Evolutionary conservation across 805 yeast genomes (phyloP).

Genomic region (Saccharomycopsis sp.): DNA sequence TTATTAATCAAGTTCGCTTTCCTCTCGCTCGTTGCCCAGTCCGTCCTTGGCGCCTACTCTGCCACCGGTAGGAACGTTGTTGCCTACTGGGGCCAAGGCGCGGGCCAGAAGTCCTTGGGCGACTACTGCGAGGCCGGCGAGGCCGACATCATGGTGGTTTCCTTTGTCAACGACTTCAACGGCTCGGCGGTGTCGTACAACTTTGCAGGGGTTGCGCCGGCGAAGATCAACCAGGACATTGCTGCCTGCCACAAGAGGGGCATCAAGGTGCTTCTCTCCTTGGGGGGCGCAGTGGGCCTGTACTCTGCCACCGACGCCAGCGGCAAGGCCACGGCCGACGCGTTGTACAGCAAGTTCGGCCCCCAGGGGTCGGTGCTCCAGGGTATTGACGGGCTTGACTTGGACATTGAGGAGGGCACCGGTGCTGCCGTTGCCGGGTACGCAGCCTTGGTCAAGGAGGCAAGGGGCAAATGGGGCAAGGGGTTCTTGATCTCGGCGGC

Average conservation of each 20-base stretch:
- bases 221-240: conserved; percentile 13
- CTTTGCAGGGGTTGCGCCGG: conserved; percentile 30
- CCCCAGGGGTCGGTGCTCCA: conserved; percentile 32
- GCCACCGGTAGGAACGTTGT: conserved; percentile 36
- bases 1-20: background rate
- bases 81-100: conserved; percentile 72
- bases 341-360: conserved; percentile 9
- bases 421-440: conserved; percentile 36
- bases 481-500: conserved; percentile 57
- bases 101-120: conserved; percentile 24
- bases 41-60: background rate
- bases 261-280: conserved; percentile 15
- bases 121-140: conserved; percentile 15
- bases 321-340: conserved; percentile 6
- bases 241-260: conserved; percentile 11
- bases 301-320: background rate
- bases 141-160: conserved; percentile 34
- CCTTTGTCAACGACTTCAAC: conserved; percentile 7
- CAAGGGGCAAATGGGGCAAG: conserved; percentile 26
- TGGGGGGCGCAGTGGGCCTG: conserved; percentile 10
- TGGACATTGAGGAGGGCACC: conserved; percentile 51
- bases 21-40: too few species aligned
- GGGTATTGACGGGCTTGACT: conserved; percentile 62
- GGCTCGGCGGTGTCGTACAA: conserved; percentile 27
- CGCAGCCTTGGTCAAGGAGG: conserved; percentile 34